Evolutionary conservation across 345 rosid genomes (phyloP).

Genomic region (Pugionium cornutum): DNA sequence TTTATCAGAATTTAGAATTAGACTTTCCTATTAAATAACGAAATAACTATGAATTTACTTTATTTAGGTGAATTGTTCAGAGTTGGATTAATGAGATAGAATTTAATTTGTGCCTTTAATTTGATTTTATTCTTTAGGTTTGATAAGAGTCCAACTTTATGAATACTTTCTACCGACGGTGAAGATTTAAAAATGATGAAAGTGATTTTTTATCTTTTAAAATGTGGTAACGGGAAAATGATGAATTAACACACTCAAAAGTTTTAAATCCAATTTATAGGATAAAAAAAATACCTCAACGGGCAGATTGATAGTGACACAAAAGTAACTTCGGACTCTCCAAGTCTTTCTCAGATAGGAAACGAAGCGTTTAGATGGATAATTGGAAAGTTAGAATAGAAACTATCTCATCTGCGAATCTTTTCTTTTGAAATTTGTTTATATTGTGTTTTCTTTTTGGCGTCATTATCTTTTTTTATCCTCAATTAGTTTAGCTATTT

Average conservation of each 20-base stretch:
- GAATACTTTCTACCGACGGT: conserved; percentile 35
- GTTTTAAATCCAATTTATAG: background rate
- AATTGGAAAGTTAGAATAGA: background rate
- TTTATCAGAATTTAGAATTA: too few relatives aligned
- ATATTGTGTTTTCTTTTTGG: background rate
- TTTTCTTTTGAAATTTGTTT: background rate
- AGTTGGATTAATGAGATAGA: too few relatives aligned
- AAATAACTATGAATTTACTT: too few relatives aligned
- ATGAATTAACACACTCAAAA: conserved; percentile 19
- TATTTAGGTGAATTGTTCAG: too few relatives aligned
- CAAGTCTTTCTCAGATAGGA: conserved; percentile 17
- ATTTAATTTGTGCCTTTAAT: too few relatives aligned
- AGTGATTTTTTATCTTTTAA: background rate
- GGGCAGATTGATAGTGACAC: conserved; percentile 41
- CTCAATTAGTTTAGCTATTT: too few relatives aligned
- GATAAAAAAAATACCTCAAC: conserved; percentile 19
- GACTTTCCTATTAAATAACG: too few relatives aligned
- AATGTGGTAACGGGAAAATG: conserved; percentile 22
- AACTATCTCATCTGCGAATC: background rate
- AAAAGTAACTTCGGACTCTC: conserved; percentile 4
- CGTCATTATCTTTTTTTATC: too few relatives aligned
- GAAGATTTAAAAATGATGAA: conserved; percentile 19
- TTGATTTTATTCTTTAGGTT: background rate
- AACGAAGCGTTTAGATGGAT: conserved; percentile 13
- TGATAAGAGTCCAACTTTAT: conserved; percentile 8